Evolutionary conservation across 768 basidiomycete species (phyloP), one percentile per base, ranked within the genome.

Genomic region (Phlebiopsis gigantea): DNA sequence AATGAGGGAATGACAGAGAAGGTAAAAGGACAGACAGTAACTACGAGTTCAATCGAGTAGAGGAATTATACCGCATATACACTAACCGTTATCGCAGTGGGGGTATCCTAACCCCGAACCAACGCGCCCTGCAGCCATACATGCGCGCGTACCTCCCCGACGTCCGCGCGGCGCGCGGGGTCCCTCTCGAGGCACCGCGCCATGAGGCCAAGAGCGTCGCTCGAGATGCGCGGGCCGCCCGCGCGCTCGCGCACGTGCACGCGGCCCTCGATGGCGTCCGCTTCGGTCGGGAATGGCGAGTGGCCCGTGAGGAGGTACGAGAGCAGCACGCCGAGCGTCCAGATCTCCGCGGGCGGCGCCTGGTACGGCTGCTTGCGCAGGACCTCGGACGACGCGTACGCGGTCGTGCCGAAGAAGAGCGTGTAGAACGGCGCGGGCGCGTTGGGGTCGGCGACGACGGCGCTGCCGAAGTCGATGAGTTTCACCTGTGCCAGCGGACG

Each of bases 351-450:
- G 39, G 95, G 94, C 0, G 93, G 85, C 0, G 96, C 94, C 58
- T 90, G 90, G 68, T 99, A 98, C 10, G 84, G 80, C 66, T 84
- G 84, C 69, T 93, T 93, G 28, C 81, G 82, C 45, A 98, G 83
- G 61, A 98, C 90, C 69, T 99, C 96, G 3, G 96, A 88, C 17
- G 96, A 88, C 3, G 96, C 96, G 66, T 98, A 99, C 44, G 94
- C 95, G 6, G 93, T 90, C 54, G 92, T 95, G 24, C 96, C 96
- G 68, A 89, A 97, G 71, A 96, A 97, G 41, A 85, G 78, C 29
- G 77, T 79, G 72, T 93, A 87, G 55, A 77, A 81, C 0, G 89
- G 88, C 10, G 82, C 80, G 2, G 85, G 77, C 55, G 79, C 68
- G 5, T 70, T 66, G 5, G 84, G 82, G 67, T 93, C 83, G 49